Conservation (phyloP, 495 filamentous ascomycete genomes). For the Melanomma pulvis-pyrius region DNA sequence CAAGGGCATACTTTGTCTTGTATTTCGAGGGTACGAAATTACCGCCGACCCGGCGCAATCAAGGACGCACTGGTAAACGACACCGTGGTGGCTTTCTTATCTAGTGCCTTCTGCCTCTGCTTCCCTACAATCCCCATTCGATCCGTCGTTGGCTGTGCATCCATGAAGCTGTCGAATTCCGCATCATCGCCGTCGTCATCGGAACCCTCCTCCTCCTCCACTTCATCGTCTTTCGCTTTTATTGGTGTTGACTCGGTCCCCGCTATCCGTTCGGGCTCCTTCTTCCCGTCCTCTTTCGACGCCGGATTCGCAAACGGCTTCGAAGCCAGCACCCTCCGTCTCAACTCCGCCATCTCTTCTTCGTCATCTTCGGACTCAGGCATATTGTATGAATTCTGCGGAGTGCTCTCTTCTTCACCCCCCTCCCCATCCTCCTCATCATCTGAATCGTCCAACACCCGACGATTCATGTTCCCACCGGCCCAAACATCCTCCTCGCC, state of each 20-base stretch:
- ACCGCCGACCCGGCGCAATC: conserved; percentile 23
- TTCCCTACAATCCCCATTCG: conserved; percentile 71
- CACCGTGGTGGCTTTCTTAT: conserved; percentile 31
- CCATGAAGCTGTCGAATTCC: conserved; percentile 85
- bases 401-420: conserved; percentile 53
- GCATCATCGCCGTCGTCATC: conserved; percentile 41
- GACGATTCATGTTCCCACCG: conserved; percentile 80
- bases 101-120: conserved; percentile 50
- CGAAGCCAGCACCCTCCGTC: conserved; percentile 79
- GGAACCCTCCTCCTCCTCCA: conserved; percentile 55
- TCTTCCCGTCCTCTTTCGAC: conserved; percentile 57
- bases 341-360: conserved; percentile 88
- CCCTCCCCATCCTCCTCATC: conserved; percentile 50
- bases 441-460: conserved; percentile 56
- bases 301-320: conserved; percentile 77
- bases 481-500: conserved; percentile 74
- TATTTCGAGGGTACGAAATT: too few relatives aligned
- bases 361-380: conserved; percentile 80
- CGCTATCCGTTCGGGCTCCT: conserved; percentile 48
- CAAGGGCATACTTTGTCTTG: too few relatives aligned
- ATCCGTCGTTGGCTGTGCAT: conserved; percentile 84
- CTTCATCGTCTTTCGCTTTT: neutral
- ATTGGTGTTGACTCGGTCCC: conserved; percentile 12
- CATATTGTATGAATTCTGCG: conserved; percentile 67
- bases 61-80: conserved; percentile 27